A percentile compares a stretch with the other conserved stretches of the same genome.
phyloP scores from a whole-genome alignment of 2,329 filamentous ascomycete species.

The Cephalotrichum gorgonifer region DNA sequence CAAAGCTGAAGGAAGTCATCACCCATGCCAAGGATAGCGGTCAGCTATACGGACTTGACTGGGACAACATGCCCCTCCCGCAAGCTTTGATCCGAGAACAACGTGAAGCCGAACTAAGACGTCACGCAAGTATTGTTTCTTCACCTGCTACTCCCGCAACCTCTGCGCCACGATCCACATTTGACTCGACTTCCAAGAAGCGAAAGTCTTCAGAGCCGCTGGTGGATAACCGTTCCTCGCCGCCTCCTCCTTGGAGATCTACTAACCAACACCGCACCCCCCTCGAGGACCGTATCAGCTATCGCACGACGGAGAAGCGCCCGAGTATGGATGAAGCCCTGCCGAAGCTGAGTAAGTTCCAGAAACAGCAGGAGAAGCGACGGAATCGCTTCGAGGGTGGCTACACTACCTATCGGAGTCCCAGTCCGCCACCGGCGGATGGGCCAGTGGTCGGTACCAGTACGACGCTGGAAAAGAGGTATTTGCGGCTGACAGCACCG shows the following conservation, averaged over 20 bases:
- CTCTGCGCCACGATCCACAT: not conserved
- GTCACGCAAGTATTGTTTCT: slow-evolving; percentile 23
- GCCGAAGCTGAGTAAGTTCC: slow-evolving; percentile 70
- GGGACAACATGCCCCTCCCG: slow-evolving; percentile 73
- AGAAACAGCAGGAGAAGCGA: slow-evolving; percentile 77
- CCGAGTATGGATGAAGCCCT: slow-evolving; percentile 29
- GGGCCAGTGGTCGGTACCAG: slow-evolving; percentile 80
- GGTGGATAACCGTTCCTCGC: slow-evolving; percentile 36
- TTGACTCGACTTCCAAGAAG: slow-evolving; percentile 51
- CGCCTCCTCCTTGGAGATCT: slow-evolving; percentile 63
- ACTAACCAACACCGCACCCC: slow-evolving; percentile 42
- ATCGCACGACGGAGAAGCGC: slow-evolving; percentile 36
- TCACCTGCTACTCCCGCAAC: slow-evolving; percentile 4
- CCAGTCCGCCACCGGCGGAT: slow-evolving; percentile 43
- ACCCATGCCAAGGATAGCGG: slow-evolving; percentile 67
- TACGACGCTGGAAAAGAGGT: slow-evolving; percentile 80
- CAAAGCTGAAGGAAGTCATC: slow-evolving; percentile 78
- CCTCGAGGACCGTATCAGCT: slow-evolving; percentile 69
- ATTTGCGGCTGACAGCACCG: slow-evolving; percentile 83
- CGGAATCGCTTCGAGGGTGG: slow-evolving; percentile 73
- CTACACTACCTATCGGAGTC: slow-evolving; percentile 45
- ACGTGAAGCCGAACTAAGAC: slow-evolving; percentile 40
- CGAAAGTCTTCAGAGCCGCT: slow-evolving; percentile 65
- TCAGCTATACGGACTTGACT: slow-evolving; percentile 65
- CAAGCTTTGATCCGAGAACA: slow-evolving; percentile 73